A percentile compares a stretch with the other conserved stretches of the same genome.
Conservation (phyloP, 305 asterid genomes). For the Fraxinus ornus region DNA sequence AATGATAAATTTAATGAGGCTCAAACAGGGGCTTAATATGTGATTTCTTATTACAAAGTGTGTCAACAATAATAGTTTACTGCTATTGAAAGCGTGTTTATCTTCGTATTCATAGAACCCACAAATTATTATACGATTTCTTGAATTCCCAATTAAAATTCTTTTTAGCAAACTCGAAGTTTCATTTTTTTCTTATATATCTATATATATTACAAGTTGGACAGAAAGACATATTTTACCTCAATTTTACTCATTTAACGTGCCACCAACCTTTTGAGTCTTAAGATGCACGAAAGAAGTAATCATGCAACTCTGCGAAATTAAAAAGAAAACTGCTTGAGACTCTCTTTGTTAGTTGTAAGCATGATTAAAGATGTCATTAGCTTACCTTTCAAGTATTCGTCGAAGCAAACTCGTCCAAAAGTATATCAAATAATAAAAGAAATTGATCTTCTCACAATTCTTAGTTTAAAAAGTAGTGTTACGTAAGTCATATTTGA, state of each 20-base stretch:
- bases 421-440: background rate
- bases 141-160: background rate
- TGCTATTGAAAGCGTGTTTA: too few species aligned
- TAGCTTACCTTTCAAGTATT: constrained; percentile 14
- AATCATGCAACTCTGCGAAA: background rate
- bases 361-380: constrained; percentile 5
- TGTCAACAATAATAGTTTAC: too few species aligned
- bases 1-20: too few species aligned
- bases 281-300: constrained; percentile 9
- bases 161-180: background rate
- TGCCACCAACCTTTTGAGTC: background rate
- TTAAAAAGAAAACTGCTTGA: background rate
- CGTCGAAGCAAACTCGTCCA: background rate
- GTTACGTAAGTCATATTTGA: background rate
- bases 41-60: too few species aligned
- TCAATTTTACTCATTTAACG: background rate
- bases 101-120: too few species aligned
- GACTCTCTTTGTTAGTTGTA: background rate
- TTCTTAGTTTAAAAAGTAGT: background rate
- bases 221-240: background rate
- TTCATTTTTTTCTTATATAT: too few species aligned
- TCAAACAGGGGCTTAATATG: too few species aligned
- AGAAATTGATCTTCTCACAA: background rate
- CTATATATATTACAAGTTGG: background rate
- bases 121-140: background rate